Conservation (phyloP, 345 rosid genomes). For the Brassica carinata region DNA sequence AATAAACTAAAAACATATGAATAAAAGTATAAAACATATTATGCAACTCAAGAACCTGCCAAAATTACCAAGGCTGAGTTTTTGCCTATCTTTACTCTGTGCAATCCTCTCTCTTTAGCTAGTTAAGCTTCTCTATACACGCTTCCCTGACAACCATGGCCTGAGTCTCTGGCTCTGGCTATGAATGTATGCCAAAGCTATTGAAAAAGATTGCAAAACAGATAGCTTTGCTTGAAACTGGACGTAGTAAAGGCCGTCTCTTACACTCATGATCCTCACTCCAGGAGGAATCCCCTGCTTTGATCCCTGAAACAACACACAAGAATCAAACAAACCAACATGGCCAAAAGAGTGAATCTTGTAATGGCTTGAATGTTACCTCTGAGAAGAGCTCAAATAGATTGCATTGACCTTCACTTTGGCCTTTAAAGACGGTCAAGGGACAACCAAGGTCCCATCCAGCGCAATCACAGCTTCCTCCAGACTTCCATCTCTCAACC, state of each 20-base stretch:
- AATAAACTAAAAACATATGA: not conserved
- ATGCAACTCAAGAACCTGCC: constrained; percentile 24
- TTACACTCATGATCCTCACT: constrained; percentile 68
- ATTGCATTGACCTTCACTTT: constrained; percentile 57
- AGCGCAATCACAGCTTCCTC: constrained; percentile 91
- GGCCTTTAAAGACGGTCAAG: constrained; percentile 53
- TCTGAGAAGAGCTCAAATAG: constrained; percentile 61
- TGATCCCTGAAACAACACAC: constrained; percentile 54
- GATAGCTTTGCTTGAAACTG: constrained; percentile 69
- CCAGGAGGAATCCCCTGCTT: constrained; percentile 57
- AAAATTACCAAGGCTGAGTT: constrained; percentile 25
- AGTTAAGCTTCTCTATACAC: constrained; percentile 43
- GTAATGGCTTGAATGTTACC: constrained; percentile 50
- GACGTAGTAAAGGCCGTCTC: constrained; percentile 69
- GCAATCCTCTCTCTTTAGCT: constrained; percentile 27
- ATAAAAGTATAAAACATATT: too few relatives aligned
- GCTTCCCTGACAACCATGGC: constrained; percentile 45
- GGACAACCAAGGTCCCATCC: constrained; percentile 99
- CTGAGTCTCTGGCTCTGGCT: constrained; percentile 55
- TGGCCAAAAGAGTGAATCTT: not conserved
- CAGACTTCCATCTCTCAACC: constrained; percentile 87
- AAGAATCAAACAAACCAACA: not conserved
- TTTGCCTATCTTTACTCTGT: constrained; percentile 25
- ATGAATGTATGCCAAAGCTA: constrained; percentile 85
- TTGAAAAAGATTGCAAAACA: constrained; percentile 74